A percentile compares a stretch with the other conserved stretches of the same genome.
These are phyloP conservation scores for Termitomyces sp. DNA, from an alignment of 768 basidiomycete genomes.

Conservation along the genomic window DNA sequence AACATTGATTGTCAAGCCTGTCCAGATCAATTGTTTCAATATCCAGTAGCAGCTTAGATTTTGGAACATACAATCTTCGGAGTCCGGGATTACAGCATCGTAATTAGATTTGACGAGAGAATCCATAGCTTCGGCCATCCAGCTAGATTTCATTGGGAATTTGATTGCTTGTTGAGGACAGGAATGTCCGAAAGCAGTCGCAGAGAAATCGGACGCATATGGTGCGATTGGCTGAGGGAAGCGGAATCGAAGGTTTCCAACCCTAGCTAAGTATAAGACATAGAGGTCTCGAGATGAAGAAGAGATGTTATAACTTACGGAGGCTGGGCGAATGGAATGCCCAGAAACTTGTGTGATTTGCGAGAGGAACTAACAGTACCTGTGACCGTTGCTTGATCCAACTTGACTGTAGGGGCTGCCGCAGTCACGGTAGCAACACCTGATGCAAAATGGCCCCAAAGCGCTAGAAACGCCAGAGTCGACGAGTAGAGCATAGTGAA, in stretches of 20 bases:
- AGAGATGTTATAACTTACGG: constrained; percentile 32
- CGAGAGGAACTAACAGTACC: constrained; percentile 29
- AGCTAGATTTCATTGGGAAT: constrained; percentile 26
- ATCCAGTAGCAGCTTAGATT: background rate
- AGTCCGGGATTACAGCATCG: constrained; percentile 24
- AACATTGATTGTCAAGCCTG: constrained; percentile 41
- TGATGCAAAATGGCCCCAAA: too few species aligned
- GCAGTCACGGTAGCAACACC: too few species aligned
- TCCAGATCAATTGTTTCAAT: constrained; percentile 16
- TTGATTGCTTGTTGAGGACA: constrained; percentile 41
- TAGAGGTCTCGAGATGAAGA: background rate
- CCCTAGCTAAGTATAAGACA: constrained; percentile 16
- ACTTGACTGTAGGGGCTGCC: constrained; percentile 29
- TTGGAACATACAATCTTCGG: constrained; percentile 41
- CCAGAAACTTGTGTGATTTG: constrained; percentile 35
- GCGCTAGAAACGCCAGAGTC: too few species aligned
- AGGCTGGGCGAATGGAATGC: constrained; percentile 48
- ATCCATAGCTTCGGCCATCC: constrained; percentile 25
- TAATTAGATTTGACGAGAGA: constrained; percentile 25
- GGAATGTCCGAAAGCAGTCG: constrained; percentile 38
- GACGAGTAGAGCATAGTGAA: too few species aligned
- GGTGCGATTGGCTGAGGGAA: constrained; percentile 34
- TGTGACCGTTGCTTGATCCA: constrained; percentile 42
- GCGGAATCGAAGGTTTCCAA: constrained; percentile 38
- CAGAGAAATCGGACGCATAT: constrained; percentile 35